Evolutionary conservation across 2,329 filamentous ascomycete genomes (phyloP).

Genomic region (Pochonia chlamydosporia): DNA sequence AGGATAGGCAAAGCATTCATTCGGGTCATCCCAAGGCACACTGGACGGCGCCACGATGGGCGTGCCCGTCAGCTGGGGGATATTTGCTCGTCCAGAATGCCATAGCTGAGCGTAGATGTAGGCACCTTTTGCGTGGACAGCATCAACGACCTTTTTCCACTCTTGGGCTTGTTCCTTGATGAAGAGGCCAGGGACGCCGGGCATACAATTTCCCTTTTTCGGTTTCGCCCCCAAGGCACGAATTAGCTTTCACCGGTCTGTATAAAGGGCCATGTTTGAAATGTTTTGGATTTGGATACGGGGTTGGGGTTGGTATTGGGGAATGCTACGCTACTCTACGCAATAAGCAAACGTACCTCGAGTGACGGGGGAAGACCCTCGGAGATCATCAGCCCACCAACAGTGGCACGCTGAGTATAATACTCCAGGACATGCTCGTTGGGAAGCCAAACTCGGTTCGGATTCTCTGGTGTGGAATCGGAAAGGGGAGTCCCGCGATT

Average conservation of each 20-base stretch:
- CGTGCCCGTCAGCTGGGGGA: constrained; percentile 30
- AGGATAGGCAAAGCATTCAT: constrained; percentile 32
- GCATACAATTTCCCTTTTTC: constrained; percentile 27
- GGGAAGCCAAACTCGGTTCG: constrained; percentile 43
- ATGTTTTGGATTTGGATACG: no score
- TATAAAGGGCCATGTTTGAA: no score
- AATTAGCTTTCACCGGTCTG: no score
- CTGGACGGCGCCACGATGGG: constrained; percentile 32
- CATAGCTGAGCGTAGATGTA: constrained; percentile 59
- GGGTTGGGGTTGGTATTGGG: no score
- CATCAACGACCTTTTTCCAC: constrained; percentile 55
- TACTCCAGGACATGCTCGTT: constrained; percentile 34
- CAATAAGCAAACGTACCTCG: no score
- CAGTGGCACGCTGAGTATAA: constrained; percentile 35
- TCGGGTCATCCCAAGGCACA: constrained; percentile 38
- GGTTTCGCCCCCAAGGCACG: no score
- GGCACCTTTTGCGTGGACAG: constrained; percentile 55
- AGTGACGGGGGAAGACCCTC: constrained; percentile 44
- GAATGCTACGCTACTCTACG: no score
- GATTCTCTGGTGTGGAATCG: constrained; percentile 36
- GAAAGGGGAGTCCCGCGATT: constrained; percentile 42
- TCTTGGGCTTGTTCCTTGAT: constrained; percentile 45
- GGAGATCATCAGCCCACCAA: constrained; percentile 36
- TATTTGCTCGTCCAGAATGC: constrained; percentile 32
- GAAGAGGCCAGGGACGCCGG: constrained; percentile 54